Evolutionary conservation across 2,329 filamentous ascomycete genomes (phyloP), one percentile per base, ranked within the genome.

Genomic region (Arthrobotrys entomopaga): DNA sequence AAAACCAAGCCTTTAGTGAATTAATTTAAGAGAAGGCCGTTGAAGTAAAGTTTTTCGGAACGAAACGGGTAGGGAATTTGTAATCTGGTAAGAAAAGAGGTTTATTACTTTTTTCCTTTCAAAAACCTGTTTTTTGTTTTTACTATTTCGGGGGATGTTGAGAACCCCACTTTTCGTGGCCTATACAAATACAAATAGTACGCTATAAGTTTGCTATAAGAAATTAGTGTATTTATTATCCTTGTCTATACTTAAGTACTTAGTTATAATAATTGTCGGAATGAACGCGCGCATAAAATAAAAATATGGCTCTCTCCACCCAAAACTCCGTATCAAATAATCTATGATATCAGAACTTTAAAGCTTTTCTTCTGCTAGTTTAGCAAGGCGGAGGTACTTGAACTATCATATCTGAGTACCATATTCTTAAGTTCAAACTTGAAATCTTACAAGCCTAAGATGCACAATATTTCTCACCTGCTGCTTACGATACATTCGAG

Each of bases 381-480:
- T 34, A 10, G 29, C 7, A 34, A 34, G 29, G 29, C 29, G 29
- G 10, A 34, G 10, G 29, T 34, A 34, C 29, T 10, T 34, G 7
- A 34, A 34, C 7, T 3, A 10, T 6, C 29, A 34, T 3, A 10
- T 6, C 29, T 10, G 6, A 1, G 10, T 34, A 34, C 29, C 29
- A 3, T 34, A 34, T 7, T 8, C 7, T 34, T 10, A 7, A 34
- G n/a, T 10, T 34, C 29, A 34, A 34, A 10, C 29, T 15, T 24
- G 15, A 34, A 57, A 57, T 16, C 34, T 13, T 24, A 24, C 16
- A 19, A 57, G 38, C 29, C 43, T 34, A 57, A 57, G 3, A 13
- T 57, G 53, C 53, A 57, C 42, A 57, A 56, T n/a, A 40, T 3
- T 40, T 22, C 34, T 11, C 53, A 57, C 53, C 53, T 57, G 53